Conservation (phyloP, 1,139 yeast species). For the Yamadazyma buinensis region DNA sequence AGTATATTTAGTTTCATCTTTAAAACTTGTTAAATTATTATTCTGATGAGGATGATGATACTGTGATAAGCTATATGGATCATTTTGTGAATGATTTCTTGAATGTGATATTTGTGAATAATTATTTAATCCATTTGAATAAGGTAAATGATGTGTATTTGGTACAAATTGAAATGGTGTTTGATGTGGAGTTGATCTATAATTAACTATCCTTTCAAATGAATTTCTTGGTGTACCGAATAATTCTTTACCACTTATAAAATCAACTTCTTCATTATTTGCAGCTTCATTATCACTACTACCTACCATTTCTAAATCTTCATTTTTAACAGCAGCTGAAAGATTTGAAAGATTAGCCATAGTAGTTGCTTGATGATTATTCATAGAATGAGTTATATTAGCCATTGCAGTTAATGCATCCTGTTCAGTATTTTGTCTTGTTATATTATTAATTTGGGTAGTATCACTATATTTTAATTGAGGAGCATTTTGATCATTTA, state of each 20-base stretch:
- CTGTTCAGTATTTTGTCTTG: conserved; percentile 43
- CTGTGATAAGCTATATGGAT: conserved; percentile 24
- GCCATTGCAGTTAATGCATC: conserved; percentile 33
- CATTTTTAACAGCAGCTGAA: conserved; percentile 30
- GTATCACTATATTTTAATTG: conserved; percentile 20
- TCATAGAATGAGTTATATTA: conserved; percentile 1
- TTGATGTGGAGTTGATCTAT: conserved; percentile 11
- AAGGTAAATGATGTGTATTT: conserved; percentile 1
- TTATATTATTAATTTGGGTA: conserved; percentile 24
- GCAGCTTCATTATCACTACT: conserved; percentile 16
- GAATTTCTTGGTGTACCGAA: conserved; percentile 44
- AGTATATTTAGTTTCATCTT: conserved; percentile 23
- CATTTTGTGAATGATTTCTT: conserved; percentile 11
- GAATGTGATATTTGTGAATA: conserved; percentile 7
- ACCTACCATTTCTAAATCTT: conserved; percentile 37
- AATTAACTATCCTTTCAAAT: conserved; percentile 29
- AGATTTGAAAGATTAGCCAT: too few relatives aligned
- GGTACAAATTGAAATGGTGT: conserved; percentile 3
- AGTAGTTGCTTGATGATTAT: too few relatives aligned
- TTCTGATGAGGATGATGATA: conserved; percentile 21
- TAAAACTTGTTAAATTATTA: conserved; percentile 15
- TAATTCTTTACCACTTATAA: conserved; percentile 39
- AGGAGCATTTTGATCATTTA: conserved; percentile 15
- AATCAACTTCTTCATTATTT: conserved; percentile 26
- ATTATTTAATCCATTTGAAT: background rate